phyloP scores from a whole-genome alignment of 768 basidiomycete genomes.

The Russula earlei region DNA sequence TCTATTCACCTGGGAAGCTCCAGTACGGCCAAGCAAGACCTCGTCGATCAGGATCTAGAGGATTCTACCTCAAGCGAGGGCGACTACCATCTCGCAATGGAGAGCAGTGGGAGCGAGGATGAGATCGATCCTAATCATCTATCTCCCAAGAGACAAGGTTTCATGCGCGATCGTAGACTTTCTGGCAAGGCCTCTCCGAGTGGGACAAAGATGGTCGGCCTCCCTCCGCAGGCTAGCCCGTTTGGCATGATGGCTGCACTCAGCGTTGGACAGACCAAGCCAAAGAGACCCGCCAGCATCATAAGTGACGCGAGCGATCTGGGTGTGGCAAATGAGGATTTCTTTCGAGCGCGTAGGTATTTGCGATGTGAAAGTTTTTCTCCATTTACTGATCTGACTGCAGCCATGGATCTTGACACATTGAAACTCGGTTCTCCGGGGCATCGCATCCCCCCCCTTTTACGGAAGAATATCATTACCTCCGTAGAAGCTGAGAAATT shows the following conservation, averaged over 20 bases:
- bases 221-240: constrained; percentile 55
- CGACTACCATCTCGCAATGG: constrained; percentile 28
- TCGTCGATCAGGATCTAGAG: constrained; percentile 18
- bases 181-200: constrained; percentile 23
- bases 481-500: constrained; percentile 18
- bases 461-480: constrained; percentile 20
- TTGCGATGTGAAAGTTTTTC: neutral
- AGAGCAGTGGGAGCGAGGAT: constrained; percentile 14
- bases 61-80: constrained; percentile 31
- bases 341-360: constrained; percentile 43
- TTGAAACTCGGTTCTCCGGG: constrained; percentile 10
- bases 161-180: constrained; percentile 12
- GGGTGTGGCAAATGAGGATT: constrained; percentile 52
- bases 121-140: constrained; percentile 32
- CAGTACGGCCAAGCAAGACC: constrained; percentile 40
- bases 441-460: constrained; percentile 13
- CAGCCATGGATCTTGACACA: constrained; percentile 10
- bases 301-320: constrained; percentile 23
- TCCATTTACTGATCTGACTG: neutral
- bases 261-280: constrained; percentile 34
- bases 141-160: constrained; percentile 31
- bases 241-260: constrained; percentile 71
- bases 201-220: constrained; percentile 41
- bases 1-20: constrained; percentile 56
- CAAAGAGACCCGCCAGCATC: constrained; percentile 19